Evolutionary conservation across 176 grass and related monocot genomes (phyloP), one percentile per base, ranked within the genome.

Genomic region (Lolium perenne): DNA sequence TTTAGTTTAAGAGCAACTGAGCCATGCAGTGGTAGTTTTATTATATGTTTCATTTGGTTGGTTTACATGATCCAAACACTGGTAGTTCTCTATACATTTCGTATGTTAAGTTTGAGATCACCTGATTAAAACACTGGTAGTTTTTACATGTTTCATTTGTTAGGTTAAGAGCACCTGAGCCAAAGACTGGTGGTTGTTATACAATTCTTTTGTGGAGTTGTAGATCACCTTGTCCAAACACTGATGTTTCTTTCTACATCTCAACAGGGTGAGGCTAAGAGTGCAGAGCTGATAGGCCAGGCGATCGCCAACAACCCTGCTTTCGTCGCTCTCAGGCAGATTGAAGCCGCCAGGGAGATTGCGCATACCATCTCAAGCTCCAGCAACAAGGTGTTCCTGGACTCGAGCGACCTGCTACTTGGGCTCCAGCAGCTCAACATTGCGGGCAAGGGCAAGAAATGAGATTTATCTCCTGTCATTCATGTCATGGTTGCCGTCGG

Each of bases 201-300:
- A 16, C 16, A 55, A 17, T 55, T 55, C 6, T 5, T 5, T 17
- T 55, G 11, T 11, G 4, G 41, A 5, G 41, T 43, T 43, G 6
- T 5, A 18, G 53, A 21, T 1, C 0, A 59, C 56, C 56, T 59
- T 7, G 21, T n/a, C 20, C 56, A 35, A 1, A 74, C n/a, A 77
- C 26, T 57, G 50, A 71, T 47, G 40, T 32, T 2, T 91, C 3
- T 66, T 21, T 21, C 18, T 59, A 13, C 72, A 20, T 84, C 14
- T 82, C 63, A 78, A 93, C 88, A 99, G 97, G 92, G 90, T 78
- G 97, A 99, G 76, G 94, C 92, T 20, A 99, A 99, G 90, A 94
- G 97, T 90, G 94, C 97, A 14, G 86, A 99, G 88, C 86, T 99
- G 80, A 95, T 99, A 29, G 97, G 97, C 14, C 63, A 94, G 56